These are phyloP conservation scores for Leccinum imitatum DNA, from an alignment of 768 basidiomycete genomes.

Conservation along the genomic window DNA sequence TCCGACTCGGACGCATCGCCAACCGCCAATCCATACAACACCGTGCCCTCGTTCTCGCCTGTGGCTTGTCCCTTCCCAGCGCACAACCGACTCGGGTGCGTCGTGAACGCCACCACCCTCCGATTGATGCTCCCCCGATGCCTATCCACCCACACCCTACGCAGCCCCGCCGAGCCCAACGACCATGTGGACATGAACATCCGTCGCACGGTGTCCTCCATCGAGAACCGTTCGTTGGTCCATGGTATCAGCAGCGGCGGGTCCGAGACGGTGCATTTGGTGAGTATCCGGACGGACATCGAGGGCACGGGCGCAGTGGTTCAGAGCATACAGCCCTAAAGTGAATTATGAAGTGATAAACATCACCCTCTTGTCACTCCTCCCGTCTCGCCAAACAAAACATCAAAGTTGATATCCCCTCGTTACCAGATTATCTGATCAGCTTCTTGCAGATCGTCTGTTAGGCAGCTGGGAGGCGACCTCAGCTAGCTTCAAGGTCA, in stretches of 20 bases:
- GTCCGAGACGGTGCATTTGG: not conserved
- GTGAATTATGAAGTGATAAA: too few species aligned
- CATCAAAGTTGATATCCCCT: too few species aligned
- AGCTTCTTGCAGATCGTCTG: too few species aligned
- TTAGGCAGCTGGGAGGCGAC: too few species aligned
- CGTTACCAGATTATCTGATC: too few species aligned
- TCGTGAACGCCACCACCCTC: slow-evolving; percentile 26
- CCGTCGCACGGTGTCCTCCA: slow-evolving; percentile 1
- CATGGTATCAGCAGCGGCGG: not conserved
- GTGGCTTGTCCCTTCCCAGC: not conserved
- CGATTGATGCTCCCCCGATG: slow-evolving; percentile 15
- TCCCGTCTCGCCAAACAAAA: too few species aligned
- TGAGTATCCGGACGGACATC: slow-evolving; percentile 43
- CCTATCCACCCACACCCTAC: slow-evolving; percentile 27
- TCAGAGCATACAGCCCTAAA: too few species aligned
- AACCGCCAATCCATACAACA: not conserved
- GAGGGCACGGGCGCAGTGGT: slow-evolving; percentile 26
- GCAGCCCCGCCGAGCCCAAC: slow-evolving; percentile 21
- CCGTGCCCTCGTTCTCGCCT: not conserved
- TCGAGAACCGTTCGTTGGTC: not conserved
- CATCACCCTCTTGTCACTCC: too few species aligned
- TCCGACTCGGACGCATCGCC: not conserved
- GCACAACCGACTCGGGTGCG: slow-evolving; percentile 10
- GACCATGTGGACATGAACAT: slow-evolving; percentile 19
- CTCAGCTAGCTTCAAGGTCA: too few species aligned